Conservation (phyloP, 2,329 filamentous ascomycete genomes). For the Zymoseptoria passerinii region DNA sequence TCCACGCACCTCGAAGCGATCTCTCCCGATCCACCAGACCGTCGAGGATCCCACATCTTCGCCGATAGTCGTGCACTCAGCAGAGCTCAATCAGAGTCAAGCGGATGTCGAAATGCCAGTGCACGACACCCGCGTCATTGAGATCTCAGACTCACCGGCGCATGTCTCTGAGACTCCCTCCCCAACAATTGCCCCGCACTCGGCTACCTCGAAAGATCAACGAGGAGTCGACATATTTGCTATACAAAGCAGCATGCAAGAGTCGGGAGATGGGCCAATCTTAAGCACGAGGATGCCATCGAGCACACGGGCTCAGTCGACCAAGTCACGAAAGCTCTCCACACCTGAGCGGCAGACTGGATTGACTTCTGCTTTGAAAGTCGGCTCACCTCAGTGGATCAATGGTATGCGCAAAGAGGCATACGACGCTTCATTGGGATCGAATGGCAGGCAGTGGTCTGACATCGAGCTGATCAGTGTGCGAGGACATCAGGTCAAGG, state of each 20-base stretch:
- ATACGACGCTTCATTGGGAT: slow-evolving; percentile 20
- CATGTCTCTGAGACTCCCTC: background rate
- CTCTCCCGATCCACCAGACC: background rate
- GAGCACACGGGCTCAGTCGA: background rate
- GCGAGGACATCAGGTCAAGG: slow-evolving; percentile 20
- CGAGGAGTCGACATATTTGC: background rate
- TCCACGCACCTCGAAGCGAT: background rate
- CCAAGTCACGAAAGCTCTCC: background rate
- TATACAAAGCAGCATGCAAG: background rate
- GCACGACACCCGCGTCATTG: background rate
- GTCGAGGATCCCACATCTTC: background rate
- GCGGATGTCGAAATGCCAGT: background rate
- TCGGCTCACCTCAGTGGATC: slow-evolving; percentile 8
- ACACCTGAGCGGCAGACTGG: background rate
- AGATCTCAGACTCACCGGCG: background rate
- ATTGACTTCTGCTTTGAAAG: background rate
- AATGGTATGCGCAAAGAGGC: slow-evolving; percentile 17
- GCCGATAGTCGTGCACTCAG: background rate
- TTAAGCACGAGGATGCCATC: background rate
- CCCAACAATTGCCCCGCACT: background rate
- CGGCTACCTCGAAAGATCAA: background rate
- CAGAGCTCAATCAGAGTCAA: background rate
- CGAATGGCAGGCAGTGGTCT: slow-evolving; percentile 16
- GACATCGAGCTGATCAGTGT: slow-evolving; percentile 24
- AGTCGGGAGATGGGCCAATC: background rate